Evolutionary conservation across 2,329 filamentous ascomycete genomes (phyloP), one percentile per base, ranked within the genome.

Genomic region (Raffaelea deltoideospora): DNA sequence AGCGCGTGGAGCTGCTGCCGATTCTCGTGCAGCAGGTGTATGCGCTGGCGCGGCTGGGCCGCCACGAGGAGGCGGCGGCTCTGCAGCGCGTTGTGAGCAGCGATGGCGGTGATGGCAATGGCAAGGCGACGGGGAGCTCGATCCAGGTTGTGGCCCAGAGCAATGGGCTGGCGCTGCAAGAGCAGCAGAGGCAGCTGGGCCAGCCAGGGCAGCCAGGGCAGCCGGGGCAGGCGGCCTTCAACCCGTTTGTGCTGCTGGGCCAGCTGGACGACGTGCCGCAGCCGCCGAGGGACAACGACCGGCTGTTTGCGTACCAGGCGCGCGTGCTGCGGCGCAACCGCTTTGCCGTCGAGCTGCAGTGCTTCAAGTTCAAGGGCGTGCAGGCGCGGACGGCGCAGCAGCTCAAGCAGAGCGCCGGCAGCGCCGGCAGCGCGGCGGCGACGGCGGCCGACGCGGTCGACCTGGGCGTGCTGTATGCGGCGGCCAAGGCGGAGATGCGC

Each of bases 21-120:
- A 86, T 92, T 40, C 64, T 76, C 23, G 69, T 83, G 19, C 84
- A 90, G 55, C 77, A 84, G 49, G 69, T 80, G 20, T 87, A 79
- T 47, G 77, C 84, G 2, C 65, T 81, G 39, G 68, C 70, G 3
- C 73, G 69, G 44, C 54, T 81, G 42, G 81, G 79, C 15, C 77
- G 77, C 47, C 49, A 63, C 14, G 66, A 73, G 20, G 77, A 86
- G 46, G 81, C 81, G 0, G 63, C 68, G 34, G 63, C 69, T 31
- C 50, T 86, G 24, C 72, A 74, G 34, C 67, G 65, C 36, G 67
- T 65, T n/a, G 61, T 33, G 17, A 17, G 86, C 22, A 66, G 66
- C n/a, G 57, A 69, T 39, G 58, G 66, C 35, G 67, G 71, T 77
- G 83, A 59, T 24, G 83, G 87, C 46, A 58, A 17, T 2, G 26